A percentile compares a stretch with the other conserved stretches of the same genome.
phyloP scores from a whole-genome alignment of 2,329 filamentous ascomycete species.

The Alternaria burnsii region DNA sequence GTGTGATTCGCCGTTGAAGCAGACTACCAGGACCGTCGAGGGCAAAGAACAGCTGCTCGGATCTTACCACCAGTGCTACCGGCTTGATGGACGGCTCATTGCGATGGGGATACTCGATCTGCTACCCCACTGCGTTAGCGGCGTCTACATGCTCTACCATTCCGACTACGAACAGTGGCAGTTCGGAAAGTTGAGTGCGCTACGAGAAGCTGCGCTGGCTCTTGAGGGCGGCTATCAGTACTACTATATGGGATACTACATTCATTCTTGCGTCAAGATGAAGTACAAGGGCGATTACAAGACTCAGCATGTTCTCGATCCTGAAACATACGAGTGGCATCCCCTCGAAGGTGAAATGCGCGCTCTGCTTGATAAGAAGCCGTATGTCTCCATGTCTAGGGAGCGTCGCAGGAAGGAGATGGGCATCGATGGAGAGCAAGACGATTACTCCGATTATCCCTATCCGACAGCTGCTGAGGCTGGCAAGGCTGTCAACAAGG shows the following conservation, averaged over 20 bases:
- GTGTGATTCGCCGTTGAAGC: constrained; percentile 72
- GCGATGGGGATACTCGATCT: constrained; percentile 81
- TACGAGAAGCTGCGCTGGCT: constrained; percentile 76
- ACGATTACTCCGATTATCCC: constrained; percentile 35
- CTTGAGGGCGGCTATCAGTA: constrained; percentile 73
- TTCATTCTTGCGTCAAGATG: constrained; percentile 84
- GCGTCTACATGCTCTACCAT: constrained; percentile 85
- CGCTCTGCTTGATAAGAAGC: constrained; percentile 61
- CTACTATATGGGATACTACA: constrained; percentile 88
- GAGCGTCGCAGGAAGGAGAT: constrained; percentile 41
- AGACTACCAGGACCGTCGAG: constrained; percentile 53
- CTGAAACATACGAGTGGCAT: constrained; percentile 70
- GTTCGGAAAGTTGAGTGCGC: constrained; percentile 78
- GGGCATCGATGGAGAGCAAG: constrained; percentile 9
- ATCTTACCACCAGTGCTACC: constrained; percentile 83
- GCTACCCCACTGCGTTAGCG: constrained; percentile 78
- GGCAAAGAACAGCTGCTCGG: constrained; percentile 69
- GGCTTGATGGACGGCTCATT: constrained; percentile 77
- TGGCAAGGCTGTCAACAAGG: constrained; percentile 44
- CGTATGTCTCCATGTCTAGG: constrained; percentile 60
- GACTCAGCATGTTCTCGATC: constrained; percentile 78
- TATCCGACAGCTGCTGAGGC: constrained; percentile 41
- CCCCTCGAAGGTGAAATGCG: constrained; percentile 63
- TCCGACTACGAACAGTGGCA: constrained; percentile 73
- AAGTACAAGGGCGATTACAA: constrained; percentile 82